Percentiles rank a stretch among this genome's conserved stretches.
These are phyloP conservation scores for Naegleria fowleri DNA, from an alignment of 208 protist species.

Conservation along the genomic window DNA sequence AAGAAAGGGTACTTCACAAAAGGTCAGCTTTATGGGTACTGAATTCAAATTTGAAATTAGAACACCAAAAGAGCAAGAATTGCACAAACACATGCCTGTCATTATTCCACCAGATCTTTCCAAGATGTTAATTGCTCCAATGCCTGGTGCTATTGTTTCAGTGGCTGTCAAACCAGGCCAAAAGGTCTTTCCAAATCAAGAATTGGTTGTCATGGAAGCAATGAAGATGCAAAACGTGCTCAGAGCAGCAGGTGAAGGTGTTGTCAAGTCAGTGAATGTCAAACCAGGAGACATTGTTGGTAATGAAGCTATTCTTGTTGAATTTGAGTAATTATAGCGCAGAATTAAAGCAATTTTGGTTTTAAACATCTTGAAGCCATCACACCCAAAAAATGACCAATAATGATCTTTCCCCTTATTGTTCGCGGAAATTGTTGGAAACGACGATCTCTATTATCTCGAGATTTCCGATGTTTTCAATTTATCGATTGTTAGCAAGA, in stretches of 20 bases:
- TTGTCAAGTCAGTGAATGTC: conserved; percentile 42
- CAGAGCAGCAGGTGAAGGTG: conserved; percentile 26
- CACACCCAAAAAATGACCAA: no score
- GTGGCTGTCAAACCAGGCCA: conserved; percentile 48
- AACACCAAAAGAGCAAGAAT: conserved; percentile 42
- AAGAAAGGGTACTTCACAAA: conserved; percentile 5
- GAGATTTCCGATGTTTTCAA: no score
- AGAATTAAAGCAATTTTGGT: not conserved
- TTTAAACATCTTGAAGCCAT: no score
- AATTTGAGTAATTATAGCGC: conserved; percentile 56
- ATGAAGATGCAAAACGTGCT: conserved; percentile 75
- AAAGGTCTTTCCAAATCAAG: conserved; percentile 40
- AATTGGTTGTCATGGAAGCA: conserved; percentile 44
- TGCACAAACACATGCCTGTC: conserved; percentile 48
- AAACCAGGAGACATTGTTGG: conserved; percentile 36
- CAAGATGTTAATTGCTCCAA: conserved; percentile 61
- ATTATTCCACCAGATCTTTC: conserved; percentile 38
- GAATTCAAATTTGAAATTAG: conserved; percentile 51
- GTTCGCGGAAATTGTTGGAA: no score
- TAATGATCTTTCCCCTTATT: no score
- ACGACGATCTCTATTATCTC: no score
- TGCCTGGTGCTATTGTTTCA: conserved; percentile 38
- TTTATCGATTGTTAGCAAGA: no score
- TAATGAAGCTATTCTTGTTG: conserved; percentile 54
- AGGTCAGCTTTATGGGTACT: conserved; percentile 44